A percentile compares a stretch with the other conserved stretches of the same genome.
These are phyloP conservation scores for Ascochyta lentis DNA, from an alignment of 2,329 filamentous ascomycete species.

Conservation along the genomic window DNA sequence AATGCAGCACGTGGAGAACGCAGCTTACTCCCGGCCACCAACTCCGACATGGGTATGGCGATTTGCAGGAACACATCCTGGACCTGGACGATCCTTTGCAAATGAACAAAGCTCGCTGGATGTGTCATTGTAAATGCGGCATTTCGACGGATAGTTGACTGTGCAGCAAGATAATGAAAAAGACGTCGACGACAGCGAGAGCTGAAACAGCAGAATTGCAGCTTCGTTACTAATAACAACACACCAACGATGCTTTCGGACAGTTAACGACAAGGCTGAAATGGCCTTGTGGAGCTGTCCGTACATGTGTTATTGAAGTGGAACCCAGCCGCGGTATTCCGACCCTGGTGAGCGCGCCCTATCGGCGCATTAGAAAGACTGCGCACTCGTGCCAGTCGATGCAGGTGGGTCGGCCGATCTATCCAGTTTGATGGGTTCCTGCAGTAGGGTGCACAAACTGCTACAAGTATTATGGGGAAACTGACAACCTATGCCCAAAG, in stretches of 20 bases:
- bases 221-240: background rate
- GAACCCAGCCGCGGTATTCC: background rate
- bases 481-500: too few relatives aligned
- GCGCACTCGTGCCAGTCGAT: background rate
- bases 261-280: background rate
- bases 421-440: slow-evolving; percentile 2
- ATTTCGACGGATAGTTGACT: background rate
- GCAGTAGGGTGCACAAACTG: slow-evolving; percentile 1
- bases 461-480: background rate
- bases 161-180: background rate
- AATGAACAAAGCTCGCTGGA: background rate
- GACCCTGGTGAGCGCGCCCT: background rate
- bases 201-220: background rate
- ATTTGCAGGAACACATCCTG: slow-evolving; percentile 8
- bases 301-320: background rate
- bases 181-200: background rate
- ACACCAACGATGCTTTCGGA: background rate
- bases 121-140: background rate
- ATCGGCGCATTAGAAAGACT: background rate
- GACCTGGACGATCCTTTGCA: slow-evolving; percentile 12
- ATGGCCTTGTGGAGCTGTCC: background rate
- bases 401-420: background rate
- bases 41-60: slow-evolving; percentile 18
- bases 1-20: slow-evolving; percentile 20
- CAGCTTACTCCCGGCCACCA: slow-evolving; percentile 4